Evolutionary conservation across 2,329 filamentous ascomycete genomes (phyloP).

Genomic region (Diaporthe eres): DNA sequence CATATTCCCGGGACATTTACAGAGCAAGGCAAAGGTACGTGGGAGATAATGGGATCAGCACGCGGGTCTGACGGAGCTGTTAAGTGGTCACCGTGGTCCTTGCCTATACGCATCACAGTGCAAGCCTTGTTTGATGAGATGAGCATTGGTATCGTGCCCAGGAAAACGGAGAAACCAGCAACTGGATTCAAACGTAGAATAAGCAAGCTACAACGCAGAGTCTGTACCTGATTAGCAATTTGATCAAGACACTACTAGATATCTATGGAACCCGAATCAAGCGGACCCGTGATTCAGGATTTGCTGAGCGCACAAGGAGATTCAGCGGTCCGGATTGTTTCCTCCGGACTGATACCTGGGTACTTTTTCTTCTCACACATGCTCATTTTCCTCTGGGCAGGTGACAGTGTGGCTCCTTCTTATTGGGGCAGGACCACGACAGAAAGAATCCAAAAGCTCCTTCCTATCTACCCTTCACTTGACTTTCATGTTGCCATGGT

Average conservation of each 20-base stretch:
- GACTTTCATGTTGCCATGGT: conserved; percentile 4
- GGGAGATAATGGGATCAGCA: neutral
- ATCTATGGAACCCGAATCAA: conserved; percentile 1
- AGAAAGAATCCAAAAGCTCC: neutral
- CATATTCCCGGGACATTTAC: neutral
- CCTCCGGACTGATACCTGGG: conserved; percentile 8
- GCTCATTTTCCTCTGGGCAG: neutral
- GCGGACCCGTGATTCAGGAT: neutral
- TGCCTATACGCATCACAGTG: conserved; percentile 7
- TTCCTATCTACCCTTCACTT: neutral
- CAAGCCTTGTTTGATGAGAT: conserved; percentile 8
- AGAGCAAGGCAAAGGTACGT: conserved; percentile 3
- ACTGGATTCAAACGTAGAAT: conserved; percentile 10
- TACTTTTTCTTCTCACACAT: neutral
- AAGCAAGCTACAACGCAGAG: conserved; percentile 15
- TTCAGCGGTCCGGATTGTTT: conserved; percentile 8
- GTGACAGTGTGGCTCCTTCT: conserved; percentile 18
- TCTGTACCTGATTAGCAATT: conserved; percentile 4
- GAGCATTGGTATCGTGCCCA: conserved; percentile 4
- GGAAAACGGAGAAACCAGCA: neutral
- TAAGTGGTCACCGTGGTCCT: neutral
- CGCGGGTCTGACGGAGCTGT: conserved; percentile 2
- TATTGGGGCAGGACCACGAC: neutral
- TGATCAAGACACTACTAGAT: conserved; percentile 5
- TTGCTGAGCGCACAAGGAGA: conserved; percentile 12